A percentile compares a stretch with the other conserved stretches of the same genome.
Conservation (phyloP, 345 rosid genomes). For the Eucalyptus brandiana region DNA sequence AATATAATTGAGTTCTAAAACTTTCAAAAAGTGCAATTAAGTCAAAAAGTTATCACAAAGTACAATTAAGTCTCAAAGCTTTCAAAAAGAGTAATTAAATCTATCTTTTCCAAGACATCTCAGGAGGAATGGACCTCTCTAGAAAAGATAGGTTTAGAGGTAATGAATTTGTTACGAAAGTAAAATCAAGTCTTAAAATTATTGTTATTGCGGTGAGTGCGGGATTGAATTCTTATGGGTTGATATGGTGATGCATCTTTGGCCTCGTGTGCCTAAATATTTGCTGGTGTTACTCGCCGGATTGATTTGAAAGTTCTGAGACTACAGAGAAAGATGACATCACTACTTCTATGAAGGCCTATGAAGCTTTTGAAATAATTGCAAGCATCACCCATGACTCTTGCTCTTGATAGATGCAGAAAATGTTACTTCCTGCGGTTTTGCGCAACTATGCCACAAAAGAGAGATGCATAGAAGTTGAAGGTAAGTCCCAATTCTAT, state of each 20-base stretch:
- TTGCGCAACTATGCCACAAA: background rate
- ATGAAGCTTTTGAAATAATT: background rate
- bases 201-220: background rate
- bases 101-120: too few relatives aligned
- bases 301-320: background rate
- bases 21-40: accelerated
- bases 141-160: too few relatives aligned
- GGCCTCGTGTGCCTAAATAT: background rate
- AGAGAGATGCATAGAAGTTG: background rate
- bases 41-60: accelerated
- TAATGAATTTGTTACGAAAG: too few relatives aligned
- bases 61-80: accelerated
- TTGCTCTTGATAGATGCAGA: background rate
- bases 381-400: background rate
- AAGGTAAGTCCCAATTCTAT: background rate
- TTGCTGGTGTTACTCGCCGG: background rate
- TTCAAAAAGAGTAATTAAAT: accelerated
- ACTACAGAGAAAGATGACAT: background rate
- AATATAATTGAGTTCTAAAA: too few relatives aligned
- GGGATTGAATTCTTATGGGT: background rate
- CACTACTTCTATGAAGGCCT: background rate
- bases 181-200: too few relatives aligned
- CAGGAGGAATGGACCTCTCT: too few relatives aligned
- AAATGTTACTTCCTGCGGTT: background rate
- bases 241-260: background rate